These are phyloP conservation scores for Emmonsiellopsis sp. DNA, from an alignment of 2,329 filamentous ascomycete species.

Conservation along the genomic window DNA sequence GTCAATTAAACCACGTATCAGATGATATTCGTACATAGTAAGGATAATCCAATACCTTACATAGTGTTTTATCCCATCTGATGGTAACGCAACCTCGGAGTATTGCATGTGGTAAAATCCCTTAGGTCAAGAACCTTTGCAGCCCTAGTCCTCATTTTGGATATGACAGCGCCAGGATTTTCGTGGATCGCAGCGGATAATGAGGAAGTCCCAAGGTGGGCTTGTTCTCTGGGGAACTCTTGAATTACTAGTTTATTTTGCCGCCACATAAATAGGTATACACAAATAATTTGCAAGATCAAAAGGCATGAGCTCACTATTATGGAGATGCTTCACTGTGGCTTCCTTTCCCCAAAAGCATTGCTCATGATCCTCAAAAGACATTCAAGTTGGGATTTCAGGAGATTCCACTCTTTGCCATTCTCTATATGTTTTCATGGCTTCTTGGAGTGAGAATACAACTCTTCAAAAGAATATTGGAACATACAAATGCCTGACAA, in stretches of 20 bases:
- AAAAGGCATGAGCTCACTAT: slow-evolving; percentile 34
- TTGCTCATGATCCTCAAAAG: slow-evolving; percentile 36
- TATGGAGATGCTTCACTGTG: slow-evolving; percentile 29
- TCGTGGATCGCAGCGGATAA: slow-evolving; percentile 30
- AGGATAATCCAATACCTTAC: neutral
- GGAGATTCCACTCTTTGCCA: neutral
- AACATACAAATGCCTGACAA: neutral
- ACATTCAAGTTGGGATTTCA: slow-evolving; percentile 33
- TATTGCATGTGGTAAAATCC: slow-evolving; percentile 36
- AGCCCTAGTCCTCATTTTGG: slow-evolving; percentile 27
- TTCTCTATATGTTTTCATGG: neutral
- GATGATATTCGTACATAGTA: neutral
- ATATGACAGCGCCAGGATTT: slow-evolving; percentile 21
- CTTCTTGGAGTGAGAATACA: slow-evolving; percentile 4
- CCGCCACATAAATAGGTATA: slow-evolving; percentile 39
- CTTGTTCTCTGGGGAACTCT: slow-evolving; percentile 31
- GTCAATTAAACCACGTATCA: slow-evolving; percentile 32
- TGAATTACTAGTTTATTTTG: slow-evolving; percentile 21
- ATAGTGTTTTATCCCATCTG: neutral
- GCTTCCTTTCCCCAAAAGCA: slow-evolving; percentile 32
- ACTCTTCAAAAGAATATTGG: neutral
- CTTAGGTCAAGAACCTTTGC: slow-evolving; percentile 34
- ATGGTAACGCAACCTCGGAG: slow-evolving; percentile 31
- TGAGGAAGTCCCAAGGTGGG: slow-evolving; percentile 33
- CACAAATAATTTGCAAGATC: slow-evolving; percentile 29